Conservation (phyloP, 257 asterid species). For the Solanum clarkiae region DNA sequence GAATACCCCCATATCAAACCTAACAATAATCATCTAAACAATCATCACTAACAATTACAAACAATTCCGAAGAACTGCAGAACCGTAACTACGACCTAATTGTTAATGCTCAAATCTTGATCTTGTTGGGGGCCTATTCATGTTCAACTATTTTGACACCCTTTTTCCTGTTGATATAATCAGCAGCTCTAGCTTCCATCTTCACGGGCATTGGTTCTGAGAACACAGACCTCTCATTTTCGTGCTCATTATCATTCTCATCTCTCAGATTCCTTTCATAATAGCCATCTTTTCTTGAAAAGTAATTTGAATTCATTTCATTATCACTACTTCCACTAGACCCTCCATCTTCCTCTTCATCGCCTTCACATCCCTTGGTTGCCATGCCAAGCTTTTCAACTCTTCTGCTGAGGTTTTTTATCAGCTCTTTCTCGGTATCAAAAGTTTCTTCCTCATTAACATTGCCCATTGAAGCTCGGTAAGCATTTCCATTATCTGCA, state of each 20-base stretch:
- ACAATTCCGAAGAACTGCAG: background rate
- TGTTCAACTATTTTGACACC: conserved; percentile 3
- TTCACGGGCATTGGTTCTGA: conserved; percentile 46
- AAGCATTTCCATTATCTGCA: conserved; percentile 22
- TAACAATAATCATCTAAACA: background rate
- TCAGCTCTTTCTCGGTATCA: conserved; percentile 13
- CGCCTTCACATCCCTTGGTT: conserved; percentile 15
- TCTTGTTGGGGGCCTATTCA: background rate
- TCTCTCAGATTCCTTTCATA: background rate
- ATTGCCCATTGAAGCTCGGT: conserved; percentile 4
- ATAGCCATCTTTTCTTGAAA: background rate
- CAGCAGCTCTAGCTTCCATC: conserved; percentile 33
- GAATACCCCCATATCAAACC: background rate
- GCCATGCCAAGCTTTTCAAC: conserved; percentile 37
- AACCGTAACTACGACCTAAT: background rate
- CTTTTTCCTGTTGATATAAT: conserved; percentile 15
- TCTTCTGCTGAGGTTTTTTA: conserved; percentile 18
- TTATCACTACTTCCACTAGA: conserved; percentile 29
- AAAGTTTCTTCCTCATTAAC: conserved; percentile 15
- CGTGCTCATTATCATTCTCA: background rate
- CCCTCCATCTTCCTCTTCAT: conserved; percentile 27
- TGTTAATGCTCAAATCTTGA: background rate
- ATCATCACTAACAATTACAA: background rate
- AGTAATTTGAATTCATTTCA: conserved; percentile 12
- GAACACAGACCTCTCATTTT: conserved; percentile 13